Percentiles rank a stretch among this genome's conserved stretches.
These are phyloP conservation scores for Calonectria montana DNA, from an alignment of 2,329 filamentous ascomycete species.

Conservation along the genomic window DNA sequence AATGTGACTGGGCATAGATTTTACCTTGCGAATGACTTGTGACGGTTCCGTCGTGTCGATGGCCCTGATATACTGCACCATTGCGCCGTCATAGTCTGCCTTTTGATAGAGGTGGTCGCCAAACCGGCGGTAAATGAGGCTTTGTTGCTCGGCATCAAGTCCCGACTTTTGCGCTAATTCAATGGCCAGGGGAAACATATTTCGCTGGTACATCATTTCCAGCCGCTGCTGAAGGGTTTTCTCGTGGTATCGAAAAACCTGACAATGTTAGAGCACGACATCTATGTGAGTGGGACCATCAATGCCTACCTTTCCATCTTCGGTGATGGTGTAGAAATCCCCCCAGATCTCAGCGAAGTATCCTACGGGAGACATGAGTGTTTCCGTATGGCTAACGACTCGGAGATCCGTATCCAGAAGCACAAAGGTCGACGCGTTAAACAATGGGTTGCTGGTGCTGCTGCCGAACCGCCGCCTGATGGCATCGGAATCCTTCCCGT, in stretches of 20 bases:
- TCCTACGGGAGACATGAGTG: constrained; percentile 82
- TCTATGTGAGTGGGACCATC: fast-evolving
- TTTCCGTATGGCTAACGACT: constrained; percentile 90
- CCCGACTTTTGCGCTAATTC: constrained; percentile 92
- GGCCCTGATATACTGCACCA: constrained; percentile 96
- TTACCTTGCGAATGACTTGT: constrained; percentile 91
- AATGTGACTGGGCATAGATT: neutral
- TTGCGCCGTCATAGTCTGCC: constrained; percentile 96
- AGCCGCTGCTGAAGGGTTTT: constrained; percentile 91
- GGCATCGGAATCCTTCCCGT: constrained; percentile 66
- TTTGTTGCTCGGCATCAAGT: constrained; percentile 83
- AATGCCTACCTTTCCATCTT: constrained; percentile 83
- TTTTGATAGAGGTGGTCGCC: constrained; percentile 96
- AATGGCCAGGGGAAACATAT: constrained; percentile 91
- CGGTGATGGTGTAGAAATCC: constrained; percentile 88
- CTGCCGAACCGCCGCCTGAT: constrained; percentile 79
- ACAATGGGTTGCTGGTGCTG: constrained; percentile 76
- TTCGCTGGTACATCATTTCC: constrained; percentile 92
- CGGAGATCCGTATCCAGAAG: constrained; percentile 92
- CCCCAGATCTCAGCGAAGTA: constrained; percentile 89
- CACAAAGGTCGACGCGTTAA: constrained; percentile 89
- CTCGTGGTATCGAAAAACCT: constrained; percentile 91
- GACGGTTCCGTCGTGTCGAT: constrained; percentile 97
- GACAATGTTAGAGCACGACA: constrained; percentile 29
- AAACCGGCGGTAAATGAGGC: constrained; percentile 91